Evolutionary conservation across 352 stramenopile genomes (phyloP), one percentile per base, ranked within the genome.

Genomic region (Globisporangium parvum): DNA sequence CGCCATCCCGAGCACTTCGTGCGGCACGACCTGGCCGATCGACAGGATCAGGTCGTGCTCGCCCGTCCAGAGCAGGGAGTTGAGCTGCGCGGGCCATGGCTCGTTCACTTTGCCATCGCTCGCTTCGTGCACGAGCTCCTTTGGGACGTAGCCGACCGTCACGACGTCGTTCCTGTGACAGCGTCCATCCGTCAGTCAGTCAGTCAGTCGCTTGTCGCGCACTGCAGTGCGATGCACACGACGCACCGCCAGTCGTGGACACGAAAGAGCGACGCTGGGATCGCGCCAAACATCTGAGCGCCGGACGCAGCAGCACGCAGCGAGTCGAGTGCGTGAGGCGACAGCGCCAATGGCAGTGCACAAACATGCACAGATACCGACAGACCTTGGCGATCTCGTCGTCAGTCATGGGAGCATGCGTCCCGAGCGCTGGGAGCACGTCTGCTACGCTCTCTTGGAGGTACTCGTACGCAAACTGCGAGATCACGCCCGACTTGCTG

Each of bases 1-100:
- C n/a, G 96, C 95, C 96, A 99, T 98, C 17, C 96, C 95, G 85
- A 97, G 97, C 31, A 98, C 96, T 71, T 99, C 95, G 60, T 98
- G 96, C 2, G 96, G 96, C 11, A 98, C 95, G 18, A 98, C 94
- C 77, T 99, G 96, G 23, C 96, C 96, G 63, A 98, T 97, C 10
- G 92, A 98, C 6, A 99, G 58, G 23, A 99, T 88, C 20, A 98
- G 63, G 55, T 98, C 87, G 70, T 96, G 88, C 4, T 78, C 58
- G 23, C 95, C 96, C 24, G 96, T 88, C 93, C 93, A 98, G 12
- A 94, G 59, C 84, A 98, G 71, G 47, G 91, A 96, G 66, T 99
- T 99, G 49, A 98, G 74, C 66, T 98, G 96, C 10, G 93, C 96
- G 0, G 96, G 96, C 96, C 96, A 99, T 9, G 88, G 81, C 53